Conservation (phyloP, 2,329 filamentous ascomycete species). For the Trichophyton equinum region DNA sequence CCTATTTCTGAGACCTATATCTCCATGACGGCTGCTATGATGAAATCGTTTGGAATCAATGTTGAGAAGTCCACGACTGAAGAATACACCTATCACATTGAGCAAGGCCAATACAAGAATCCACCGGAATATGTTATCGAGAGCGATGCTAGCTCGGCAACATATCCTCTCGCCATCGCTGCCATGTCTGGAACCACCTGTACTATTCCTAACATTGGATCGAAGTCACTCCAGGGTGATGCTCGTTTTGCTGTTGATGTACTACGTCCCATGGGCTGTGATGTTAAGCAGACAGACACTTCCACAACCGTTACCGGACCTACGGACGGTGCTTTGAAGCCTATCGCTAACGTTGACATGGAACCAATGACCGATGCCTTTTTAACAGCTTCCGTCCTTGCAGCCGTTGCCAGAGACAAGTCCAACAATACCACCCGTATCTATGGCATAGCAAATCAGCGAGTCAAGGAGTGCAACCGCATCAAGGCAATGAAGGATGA, state of each 20-base stretch:
- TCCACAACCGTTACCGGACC: constrained; percentile 93
- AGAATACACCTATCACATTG: constrained; percentile 86
- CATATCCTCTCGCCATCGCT: constrained; percentile 85
- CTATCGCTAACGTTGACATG: constrained; percentile 82
- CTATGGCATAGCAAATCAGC: constrained; percentile 89
- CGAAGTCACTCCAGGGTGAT: constrained; percentile 82
- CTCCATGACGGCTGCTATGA: constrained; percentile 98
- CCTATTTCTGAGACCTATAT: constrained; percentile 96
- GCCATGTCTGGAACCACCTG: constrained; percentile 93
- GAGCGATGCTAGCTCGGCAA: constrained; percentile 95
- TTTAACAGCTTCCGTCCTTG: constrained; percentile 83
- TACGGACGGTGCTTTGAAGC: constrained; percentile 56
- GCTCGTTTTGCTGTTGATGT: constrained; percentile 88
- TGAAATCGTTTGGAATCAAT: constrained; percentile 76
- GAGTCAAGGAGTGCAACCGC: constrained; percentile 95
- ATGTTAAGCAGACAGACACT: constrained; percentile 66
- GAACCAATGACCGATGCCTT: constrained; percentile 99
- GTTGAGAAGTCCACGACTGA: constrained; percentile 67
- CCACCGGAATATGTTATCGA: constrained; percentile 80
- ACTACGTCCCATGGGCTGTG: constrained; percentile 83
- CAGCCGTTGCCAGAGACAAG: constrained; percentile 70
- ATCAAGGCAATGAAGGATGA: constrained; percentile 93
- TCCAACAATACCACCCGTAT: constrained; percentile 60
- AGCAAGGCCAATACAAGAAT: constrained; percentile 69
- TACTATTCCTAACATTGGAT: constrained; percentile 92